Base-by-base conservation (phyloP, 2,329 filamentous ascomycete species). In the Colletotrichum simmondsii region DNA sequence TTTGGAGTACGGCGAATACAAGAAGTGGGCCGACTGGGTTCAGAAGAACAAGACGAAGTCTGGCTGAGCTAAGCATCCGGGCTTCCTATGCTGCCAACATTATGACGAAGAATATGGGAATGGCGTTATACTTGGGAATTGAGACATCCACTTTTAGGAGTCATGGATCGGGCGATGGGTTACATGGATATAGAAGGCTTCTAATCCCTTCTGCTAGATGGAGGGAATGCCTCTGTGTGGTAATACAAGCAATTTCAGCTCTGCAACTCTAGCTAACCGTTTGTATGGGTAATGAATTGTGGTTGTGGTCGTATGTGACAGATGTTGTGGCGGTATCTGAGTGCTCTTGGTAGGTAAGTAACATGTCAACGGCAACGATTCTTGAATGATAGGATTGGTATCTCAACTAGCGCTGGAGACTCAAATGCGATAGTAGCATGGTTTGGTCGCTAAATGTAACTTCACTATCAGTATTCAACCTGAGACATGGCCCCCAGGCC, bases 21-120 rank as follows among this genome's bases (percentile, higher is more conserved):
- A 90, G 86, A 88, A 88, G 76, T 98, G 95, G 94, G 90, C 91
- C 80, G 88, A 92, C 19, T 97, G 94, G 93, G 89, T 92, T 24
- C 85, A 87, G 19, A 71, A 79, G 79, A 75, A 77, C 28, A 75
- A 75, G 71, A 46, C 37, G 14, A 65, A 70, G 68, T 73, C 71
- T 14, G 61, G 63, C 28, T 74, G 62, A 71, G 63, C 28, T 74
- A 58, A 71, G 32, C 8, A 10, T 26, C 5, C n/a, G 11, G 35
- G n/a, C 42, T 30, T 49, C 22, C 19, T 3, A 12, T 42, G 32
- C 22, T 52, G 26, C 14, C 59, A 42, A 61, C 16, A 35, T 12
- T 35, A 12, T 26, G 52, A 65, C 16, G 60, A 71, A 26, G 35
- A 42, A 14, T 37, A 57, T 42, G 26, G 16, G n/a, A 59, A 16